Evolutionary conservation across 352 stramenopile species (phyloP).

Genomic region (Globisporangium solare): DNA sequence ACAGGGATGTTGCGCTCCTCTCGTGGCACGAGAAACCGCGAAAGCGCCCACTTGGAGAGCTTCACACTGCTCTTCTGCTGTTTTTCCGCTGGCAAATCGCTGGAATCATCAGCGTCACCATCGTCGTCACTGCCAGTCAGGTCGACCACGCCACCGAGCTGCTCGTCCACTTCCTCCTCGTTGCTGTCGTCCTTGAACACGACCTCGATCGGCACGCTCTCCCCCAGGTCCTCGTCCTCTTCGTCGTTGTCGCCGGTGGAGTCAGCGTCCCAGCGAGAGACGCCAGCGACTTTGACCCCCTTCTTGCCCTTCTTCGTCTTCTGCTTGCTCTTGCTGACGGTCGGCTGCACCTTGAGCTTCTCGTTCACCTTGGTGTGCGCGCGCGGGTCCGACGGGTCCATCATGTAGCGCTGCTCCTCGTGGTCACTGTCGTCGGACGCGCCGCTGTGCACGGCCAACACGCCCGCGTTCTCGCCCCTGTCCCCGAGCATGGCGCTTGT

Average conservation of each 20-base stretch:
- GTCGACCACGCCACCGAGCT: conserved; percentile 19
- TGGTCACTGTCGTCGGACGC: conserved; percentile 36
- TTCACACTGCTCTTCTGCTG: conserved; percentile 19
- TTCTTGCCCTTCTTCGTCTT: conserved; percentile 20
- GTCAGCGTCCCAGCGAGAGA: conserved; percentile 66
- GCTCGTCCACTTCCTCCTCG: conserved; percentile 17
- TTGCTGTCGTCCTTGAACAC: conserved; percentile 16
- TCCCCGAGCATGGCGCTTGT: conserved; percentile 23
- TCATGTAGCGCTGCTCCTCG: conserved; percentile 41
- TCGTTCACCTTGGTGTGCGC: conserved; percentile 36
- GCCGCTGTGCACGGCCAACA: conserved; percentile 15
- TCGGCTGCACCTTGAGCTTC: conserved; percentile 28
- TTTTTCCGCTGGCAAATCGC: not conserved
- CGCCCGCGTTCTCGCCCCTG: conserved; percentile 25
- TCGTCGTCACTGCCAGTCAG: conserved; percentile 14
- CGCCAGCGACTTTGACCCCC: conserved; percentile 3
- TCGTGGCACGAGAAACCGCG: conserved; percentile 58
- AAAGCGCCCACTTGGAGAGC: conserved; percentile 68
- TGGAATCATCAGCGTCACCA: not conserved
- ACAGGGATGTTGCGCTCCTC: conserved; percentile 47
- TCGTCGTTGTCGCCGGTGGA: conserved; percentile 12
- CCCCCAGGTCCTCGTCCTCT: conserved; percentile 37
- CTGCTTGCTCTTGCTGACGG: conserved; percentile 6
- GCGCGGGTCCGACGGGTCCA: conserved; percentile 75
- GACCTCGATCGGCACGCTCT: conserved; percentile 26